phyloP scores from a whole-genome alignment of 2,329 filamentous ascomycete species.

The Triangularia verruculosa region DNA sequence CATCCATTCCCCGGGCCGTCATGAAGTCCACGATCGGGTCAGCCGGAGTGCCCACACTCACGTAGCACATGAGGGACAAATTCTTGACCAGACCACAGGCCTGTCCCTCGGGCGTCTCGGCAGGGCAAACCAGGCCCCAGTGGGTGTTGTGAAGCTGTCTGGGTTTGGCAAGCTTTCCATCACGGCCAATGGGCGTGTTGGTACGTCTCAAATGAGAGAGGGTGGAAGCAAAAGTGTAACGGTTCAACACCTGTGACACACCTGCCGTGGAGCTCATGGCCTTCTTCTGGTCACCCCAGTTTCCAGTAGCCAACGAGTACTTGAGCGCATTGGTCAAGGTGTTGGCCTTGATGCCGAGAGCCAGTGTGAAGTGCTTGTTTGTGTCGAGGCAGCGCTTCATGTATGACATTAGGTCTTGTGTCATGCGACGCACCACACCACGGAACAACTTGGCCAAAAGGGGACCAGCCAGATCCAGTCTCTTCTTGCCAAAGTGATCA shows the following conservation, averaged over 20 bases:
- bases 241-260: conserved; percentile 96
- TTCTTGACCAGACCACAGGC: conserved; percentile 99
- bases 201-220: conserved; percentile 95
- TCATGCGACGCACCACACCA: conserved; percentile 84
- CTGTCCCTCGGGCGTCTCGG: conserved; percentile 96
- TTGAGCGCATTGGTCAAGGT: conserved; percentile 93
- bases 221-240: conserved; percentile 96
- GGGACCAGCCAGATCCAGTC: conserved; percentile 89
- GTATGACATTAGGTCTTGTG: conserved; percentile 85
- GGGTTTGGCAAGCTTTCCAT: conserved; percentile 97
- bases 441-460: conserved; percentile 96
- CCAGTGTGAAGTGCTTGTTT: conserved; percentile 84
- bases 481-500: conserved; percentile 99
- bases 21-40: conserved; percentile 93
- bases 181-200: conserved; percentile 95
- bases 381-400: conserved; percentile 89
- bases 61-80: conserved; percentile 94
- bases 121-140: conserved; percentile 95
- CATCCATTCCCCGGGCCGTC: conserved; percentile 92
- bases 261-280: conserved; percentile 90
- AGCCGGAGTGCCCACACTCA: conserved; percentile 89
- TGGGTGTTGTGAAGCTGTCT: conserved; percentile 98
- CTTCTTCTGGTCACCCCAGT: conserved; percentile 99
- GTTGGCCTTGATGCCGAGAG: conserved; percentile 83
- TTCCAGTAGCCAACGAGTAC: conserved; percentile 94